Evolutionary conservation across 768 basidiomycete species (phyloP).

Genomic region (Gymnopilus junonius): DNA sequence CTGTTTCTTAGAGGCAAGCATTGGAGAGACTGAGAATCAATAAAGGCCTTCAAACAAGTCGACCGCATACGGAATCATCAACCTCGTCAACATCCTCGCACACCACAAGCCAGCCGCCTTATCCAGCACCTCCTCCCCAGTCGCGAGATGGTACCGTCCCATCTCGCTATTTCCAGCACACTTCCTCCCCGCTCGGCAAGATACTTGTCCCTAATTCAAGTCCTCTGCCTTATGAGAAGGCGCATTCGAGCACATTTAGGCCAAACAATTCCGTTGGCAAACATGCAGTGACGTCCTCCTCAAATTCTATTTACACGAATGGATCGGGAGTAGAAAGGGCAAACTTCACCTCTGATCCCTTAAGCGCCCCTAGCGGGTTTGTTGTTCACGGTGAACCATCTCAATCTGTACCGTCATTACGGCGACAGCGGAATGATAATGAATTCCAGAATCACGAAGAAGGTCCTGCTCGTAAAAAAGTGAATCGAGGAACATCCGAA

Average conservation of each 20-base stretch:
- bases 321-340: slow-evolving; percentile 40
- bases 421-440: slow-evolving; percentile 40
- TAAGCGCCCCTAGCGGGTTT: slow-evolving; percentile 66
- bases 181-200: slow-evolving; percentile 52
- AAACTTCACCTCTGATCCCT: slow-evolving; percentile 49
- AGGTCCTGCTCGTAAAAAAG: slow-evolving; percentile 74
- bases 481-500: slow-evolving; percentile 55
- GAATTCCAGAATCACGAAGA: slow-evolving; percentile 50
- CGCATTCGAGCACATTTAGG: slow-evolving; percentile 42
- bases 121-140: slow-evolving; percentile 57
- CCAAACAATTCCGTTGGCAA: slow-evolving; percentile 38
- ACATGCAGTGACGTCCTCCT: slow-evolving; percentile 48
- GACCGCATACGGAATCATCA: slow-evolving; percentile 26
- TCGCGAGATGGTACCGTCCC: slow-evolving; percentile 76
- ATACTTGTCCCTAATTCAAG: slow-evolving; percentile 82
- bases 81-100: slow-evolving; percentile 31
- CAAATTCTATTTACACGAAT: slow-evolving; percentile 40
- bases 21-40: slow-evolving; percentile 52
- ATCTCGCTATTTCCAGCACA: slow-evolving; percentile 61
- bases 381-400: slow-evolving; percentile 41
- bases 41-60: slow-evolving; percentile 39
- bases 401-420: slow-evolving; percentile 61
- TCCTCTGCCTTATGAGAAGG: slow-evolving; percentile 50
- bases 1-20: slow-evolving; percentile 38
- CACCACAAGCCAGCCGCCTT: slow-evolving; percentile 27